Percentiles rank a stretch among this genome's conserved stretches.
These are phyloP conservation scores for Phoma sp. DNA, from an alignment of 2,329 filamentous ascomycete genomes.

Conservation along the genomic window DNA sequence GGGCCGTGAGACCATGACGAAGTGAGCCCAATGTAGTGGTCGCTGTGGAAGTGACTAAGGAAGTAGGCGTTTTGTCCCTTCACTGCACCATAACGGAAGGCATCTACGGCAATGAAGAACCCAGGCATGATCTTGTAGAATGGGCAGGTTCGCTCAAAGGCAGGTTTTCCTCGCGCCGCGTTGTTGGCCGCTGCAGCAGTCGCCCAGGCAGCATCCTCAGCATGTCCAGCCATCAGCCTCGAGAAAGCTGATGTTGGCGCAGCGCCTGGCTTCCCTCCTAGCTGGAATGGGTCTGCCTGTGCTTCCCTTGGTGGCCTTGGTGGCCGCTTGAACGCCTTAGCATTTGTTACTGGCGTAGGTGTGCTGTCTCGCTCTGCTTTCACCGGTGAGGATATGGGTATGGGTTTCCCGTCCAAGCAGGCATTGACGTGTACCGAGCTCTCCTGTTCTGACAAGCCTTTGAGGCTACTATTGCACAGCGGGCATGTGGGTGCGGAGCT, in stretches of 20 bases:
- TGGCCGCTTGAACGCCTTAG: conserved; percentile 70
- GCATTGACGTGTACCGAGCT: conserved; percentile 88
- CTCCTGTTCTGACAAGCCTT: conserved; percentile 65
- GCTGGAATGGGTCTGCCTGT: conserved; percentile 78
- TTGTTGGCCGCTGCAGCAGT: conserved; percentile 81
- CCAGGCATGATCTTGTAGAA: conserved; percentile 99
- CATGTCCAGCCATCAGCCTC: conserved; percentile 90
- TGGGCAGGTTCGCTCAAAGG: conserved; percentile 89
- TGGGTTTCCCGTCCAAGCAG: conserved; percentile 84
- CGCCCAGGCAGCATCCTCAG: conserved; percentile 90
- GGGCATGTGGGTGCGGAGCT: conserved; percentile 66
- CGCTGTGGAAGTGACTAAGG: conserved; percentile 95
- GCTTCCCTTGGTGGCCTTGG: conserved; percentile 74
- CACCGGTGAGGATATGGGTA: conserved; percentile 58
- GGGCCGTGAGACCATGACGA: conserved; percentile 90
- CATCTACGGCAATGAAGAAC: conserved; percentile 92
- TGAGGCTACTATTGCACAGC: conserved; percentile 74
- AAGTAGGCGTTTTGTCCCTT: conserved; percentile 95
- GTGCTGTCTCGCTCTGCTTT: conserved; percentile 15
- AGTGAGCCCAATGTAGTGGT: conserved; percentile 93
- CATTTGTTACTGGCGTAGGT: conserved; percentile 22
- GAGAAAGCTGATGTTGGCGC: conserved; percentile 76
- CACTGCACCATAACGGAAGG: conserved; percentile 93
- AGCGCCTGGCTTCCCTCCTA: conserved; percentile 51
- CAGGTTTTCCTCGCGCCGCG: conserved; percentile 80